Evolutionary conservation across 257 asterid species (phyloP).

Genomic region (Avicennia marina): DNA sequence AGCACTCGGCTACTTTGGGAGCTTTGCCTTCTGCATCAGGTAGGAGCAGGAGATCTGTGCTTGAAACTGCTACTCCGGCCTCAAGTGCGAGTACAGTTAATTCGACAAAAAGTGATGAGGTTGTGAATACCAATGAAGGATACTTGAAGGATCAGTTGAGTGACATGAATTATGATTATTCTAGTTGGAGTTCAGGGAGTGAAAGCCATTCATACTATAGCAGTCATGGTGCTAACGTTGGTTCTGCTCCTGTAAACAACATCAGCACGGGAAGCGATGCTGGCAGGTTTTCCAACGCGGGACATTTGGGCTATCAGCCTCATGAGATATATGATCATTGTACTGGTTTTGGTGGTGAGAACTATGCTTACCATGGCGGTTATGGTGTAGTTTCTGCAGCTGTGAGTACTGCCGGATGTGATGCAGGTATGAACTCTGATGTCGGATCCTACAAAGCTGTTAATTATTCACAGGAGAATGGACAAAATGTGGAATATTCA

Average conservation of each 20-base stretch:
- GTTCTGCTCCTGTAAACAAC: constrained; percentile 5
- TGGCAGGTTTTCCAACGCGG: background rate
- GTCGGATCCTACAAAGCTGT: constrained; percentile 28
- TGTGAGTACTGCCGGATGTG: no score
- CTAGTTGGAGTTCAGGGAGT: constrained; percentile 29
- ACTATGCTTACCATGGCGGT: constrained; percentile 28
- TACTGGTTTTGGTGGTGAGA: constrained; percentile 29
- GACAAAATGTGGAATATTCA: constrained; percentile 27
- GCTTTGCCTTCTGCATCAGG: constrained; percentile 55
- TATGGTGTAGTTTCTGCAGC: constrained; percentile 21
- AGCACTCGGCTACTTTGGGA: constrained; percentile 60
- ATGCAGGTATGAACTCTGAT: constrained; percentile 13
- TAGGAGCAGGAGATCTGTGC: constrained; percentile 55
- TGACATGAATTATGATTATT: constrained; percentile 30
- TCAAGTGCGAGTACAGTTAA: background rate
- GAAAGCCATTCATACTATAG: constrained; percentile 29
- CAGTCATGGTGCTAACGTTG: constrained; percentile 19
- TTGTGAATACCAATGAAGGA: constrained; percentile 21
- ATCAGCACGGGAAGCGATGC: constrained; percentile 5
- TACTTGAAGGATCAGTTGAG: constrained; percentile 19
- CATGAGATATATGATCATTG: constrained; percentile 32
- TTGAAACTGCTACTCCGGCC: constrained; percentile 44
- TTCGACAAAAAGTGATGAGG: constrained; percentile 13
- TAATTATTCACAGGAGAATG: constrained; percentile 35
- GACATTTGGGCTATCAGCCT: constrained; percentile 14